These are phyloP conservation scores for Tetradesmus obliquus DNA, from an alignment of 139 green algal genomes.

Conservation along the genomic window DNA sequence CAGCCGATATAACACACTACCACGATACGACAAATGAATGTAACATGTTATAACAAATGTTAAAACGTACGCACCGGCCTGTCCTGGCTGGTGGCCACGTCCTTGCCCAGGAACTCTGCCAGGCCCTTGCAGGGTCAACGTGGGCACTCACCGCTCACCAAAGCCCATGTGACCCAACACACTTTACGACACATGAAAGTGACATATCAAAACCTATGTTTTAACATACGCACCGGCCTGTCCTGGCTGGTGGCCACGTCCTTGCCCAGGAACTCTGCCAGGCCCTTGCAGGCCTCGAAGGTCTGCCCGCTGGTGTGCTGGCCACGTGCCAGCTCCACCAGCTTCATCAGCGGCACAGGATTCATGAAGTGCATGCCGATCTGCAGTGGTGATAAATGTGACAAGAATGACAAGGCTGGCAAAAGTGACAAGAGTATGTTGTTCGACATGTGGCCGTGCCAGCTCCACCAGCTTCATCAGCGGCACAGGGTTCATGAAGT, in stretches of 20 bases:
- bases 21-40: no score
- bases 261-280: slow-evolving; percentile 88
- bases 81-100: slow-evolving; percentile 70
- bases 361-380: slow-evolving; percentile 78
- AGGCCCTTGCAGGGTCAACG: slow-evolving; percentile 64
- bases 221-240: slow-evolving; percentile 67
- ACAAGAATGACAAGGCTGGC: background rate
- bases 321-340: slow-evolving; percentile 92
- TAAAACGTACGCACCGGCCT: slow-evolving; percentile 59
- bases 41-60: no score
- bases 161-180: no score
- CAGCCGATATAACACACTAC: no score
- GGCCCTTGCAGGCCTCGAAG: slow-evolving; percentile 62
- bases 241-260: slow-evolving; percentile 75
- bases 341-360: slow-evolving; percentile 82
- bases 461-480: slow-evolving; percentile 92
- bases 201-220: no score
- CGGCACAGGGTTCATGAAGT: slow-evolving; percentile 87
- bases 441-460: no score
- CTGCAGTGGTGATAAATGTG: background rate
- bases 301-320: slow-evolving; percentile 76
- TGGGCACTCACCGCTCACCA: no score
- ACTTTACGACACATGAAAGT: no score
- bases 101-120: slow-evolving; percentile 62
- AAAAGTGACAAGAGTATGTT: no score